Percentiles rank a stretch among this genome's conserved stretches.
Conservation (phyloP, 73 alveolate genomes). For the Symbiodinium pilosum region DNA sequence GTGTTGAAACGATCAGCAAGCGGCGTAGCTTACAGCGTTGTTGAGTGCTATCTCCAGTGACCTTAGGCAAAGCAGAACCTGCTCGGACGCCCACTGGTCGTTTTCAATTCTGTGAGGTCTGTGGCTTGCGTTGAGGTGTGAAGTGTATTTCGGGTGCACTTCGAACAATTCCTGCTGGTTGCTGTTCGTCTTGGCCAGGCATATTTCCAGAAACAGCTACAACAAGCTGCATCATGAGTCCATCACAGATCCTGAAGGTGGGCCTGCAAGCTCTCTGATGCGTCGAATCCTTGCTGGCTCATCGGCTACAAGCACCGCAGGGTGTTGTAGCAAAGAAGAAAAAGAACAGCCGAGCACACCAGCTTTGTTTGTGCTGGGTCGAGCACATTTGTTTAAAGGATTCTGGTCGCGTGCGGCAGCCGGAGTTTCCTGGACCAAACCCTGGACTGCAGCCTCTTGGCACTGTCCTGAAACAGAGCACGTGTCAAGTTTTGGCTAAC, state of each 20-base stretch:
- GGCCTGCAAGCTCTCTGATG: not conserved
- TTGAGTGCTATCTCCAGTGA: too few relatives aligned
- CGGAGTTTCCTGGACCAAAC: constrained; percentile 28
- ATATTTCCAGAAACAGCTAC: constrained; percentile 38
- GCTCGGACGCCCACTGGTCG: not conserved
- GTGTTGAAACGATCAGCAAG: too few relatives aligned
- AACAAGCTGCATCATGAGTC: constrained; percentile 42
- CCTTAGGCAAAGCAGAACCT: not conserved
- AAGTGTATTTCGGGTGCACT: not conserved
- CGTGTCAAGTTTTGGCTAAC: not conserved
- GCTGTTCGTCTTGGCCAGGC: not conserved
- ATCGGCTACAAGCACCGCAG: not conserved
- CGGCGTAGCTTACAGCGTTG: too few relatives aligned
- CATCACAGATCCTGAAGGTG: constrained; percentile 33
- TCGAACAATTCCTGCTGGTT: not conserved
- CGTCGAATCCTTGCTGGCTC: not conserved
- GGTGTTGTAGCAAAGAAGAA: too few relatives aligned
- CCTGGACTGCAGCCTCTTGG: not conserved
- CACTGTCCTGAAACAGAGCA: not conserved
- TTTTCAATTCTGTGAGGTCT: not conserved
- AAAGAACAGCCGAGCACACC: not conserved
- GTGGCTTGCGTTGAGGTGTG: not conserved
- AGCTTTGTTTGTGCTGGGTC: not conserved
- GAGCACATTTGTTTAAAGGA: not conserved
- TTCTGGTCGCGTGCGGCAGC: constrained; percentile 59